Percentiles rank a stretch among this genome's conserved stretches.
These are phyloP conservation scores for Blastocladiella emersonii DNA, from an alignment of 371 early-diverging fungal genomes.

Conservation along the genomic window DNA sequence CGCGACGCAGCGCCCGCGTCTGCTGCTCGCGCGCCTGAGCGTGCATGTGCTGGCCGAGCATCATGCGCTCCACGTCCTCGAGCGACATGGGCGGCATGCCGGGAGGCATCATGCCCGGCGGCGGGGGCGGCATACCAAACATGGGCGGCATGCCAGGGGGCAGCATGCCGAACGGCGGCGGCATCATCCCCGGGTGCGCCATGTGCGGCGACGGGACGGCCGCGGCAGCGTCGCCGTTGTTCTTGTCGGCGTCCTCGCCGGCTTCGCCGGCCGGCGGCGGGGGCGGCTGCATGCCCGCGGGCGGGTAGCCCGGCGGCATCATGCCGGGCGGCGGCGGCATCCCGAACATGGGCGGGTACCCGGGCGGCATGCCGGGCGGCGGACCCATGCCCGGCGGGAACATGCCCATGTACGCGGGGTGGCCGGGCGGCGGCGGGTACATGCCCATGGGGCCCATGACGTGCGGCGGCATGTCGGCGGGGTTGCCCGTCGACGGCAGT, in stretches of 20 bases:
- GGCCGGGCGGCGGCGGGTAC: no score
- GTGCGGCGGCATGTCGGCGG: slow-evolving; percentile 8
- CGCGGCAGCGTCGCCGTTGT: background rate
- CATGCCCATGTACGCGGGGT: slow-evolving; percentile 26
- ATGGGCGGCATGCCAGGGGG: slow-evolving; percentile 2
- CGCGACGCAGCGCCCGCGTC: background rate
- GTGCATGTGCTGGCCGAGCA: background rate
- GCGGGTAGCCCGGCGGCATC: background rate
- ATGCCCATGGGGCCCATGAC: background rate
- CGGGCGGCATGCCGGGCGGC: background rate
- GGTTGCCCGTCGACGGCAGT: slow-evolving; percentile 11
- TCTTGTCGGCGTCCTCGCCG: no score
- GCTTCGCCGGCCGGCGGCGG: background rate
- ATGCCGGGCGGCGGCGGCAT: background rate
- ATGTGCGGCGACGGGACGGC: background rate
- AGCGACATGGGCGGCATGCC: slow-evolving; percentile 4
- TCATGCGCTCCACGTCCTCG: slow-evolving; percentile 1
- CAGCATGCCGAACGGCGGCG: background rate
- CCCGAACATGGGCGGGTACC: slow-evolving; percentile 11
- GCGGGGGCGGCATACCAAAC: background rate
- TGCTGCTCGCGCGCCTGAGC: background rate
- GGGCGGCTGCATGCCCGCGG: background rate
- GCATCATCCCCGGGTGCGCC: background rate
- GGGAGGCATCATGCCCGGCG: background rate
- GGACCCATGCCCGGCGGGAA: slow-evolving; percentile 14